Conservation (phyloP, 2,329 filamentous ascomycete species). For the Trichoderma aggressivum region DNA sequence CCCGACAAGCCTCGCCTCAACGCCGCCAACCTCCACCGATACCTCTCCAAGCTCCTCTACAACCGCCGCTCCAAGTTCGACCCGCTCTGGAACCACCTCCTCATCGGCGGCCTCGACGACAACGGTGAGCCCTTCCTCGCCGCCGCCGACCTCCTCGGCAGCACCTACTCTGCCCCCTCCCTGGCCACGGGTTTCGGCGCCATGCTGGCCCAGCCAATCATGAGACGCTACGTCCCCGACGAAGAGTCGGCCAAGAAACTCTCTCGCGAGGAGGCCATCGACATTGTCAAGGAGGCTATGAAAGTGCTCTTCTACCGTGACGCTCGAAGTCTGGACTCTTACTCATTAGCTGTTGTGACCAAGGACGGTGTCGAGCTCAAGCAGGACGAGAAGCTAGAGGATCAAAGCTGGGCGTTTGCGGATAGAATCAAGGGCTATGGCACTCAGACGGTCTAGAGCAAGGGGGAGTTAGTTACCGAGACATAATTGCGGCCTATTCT, state of each 20-base stretch:
- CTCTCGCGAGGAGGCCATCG: conserved; percentile 72
- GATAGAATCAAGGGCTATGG: conserved; percentile 94
- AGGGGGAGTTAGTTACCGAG: background rate
- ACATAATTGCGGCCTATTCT: background rate
- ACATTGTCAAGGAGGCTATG: conserved; percentile 87
- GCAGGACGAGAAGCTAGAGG: conserved; percentile 83
- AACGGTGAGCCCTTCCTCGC: conserved; percentile 82
- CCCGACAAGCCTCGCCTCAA: conserved; percentile 56
- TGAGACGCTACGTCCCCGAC: conserved; percentile 79
- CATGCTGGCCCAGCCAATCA: conserved; percentile 87
- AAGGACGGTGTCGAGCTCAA: conserved; percentile 84
- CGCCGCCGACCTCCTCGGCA: conserved; percentile 86
- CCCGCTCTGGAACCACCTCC: conserved; percentile 93
- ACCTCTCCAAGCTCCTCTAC: conserved; percentile 94
- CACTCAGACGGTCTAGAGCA: conserved; percentile 65
- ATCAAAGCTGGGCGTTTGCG: conserved; percentile 97
- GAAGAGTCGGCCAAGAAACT: conserved; percentile 72
- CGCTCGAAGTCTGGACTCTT: conserved; percentile 84
- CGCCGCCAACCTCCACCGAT: conserved; percentile 93
- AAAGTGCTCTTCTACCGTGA: conserved; percentile 98
- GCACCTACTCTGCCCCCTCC: conserved; percentile 82
- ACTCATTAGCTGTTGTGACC: conserved; percentile 86
- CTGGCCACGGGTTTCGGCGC: conserved; percentile 92
- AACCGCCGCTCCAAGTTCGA: conserved; percentile 92
- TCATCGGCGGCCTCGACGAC: conserved; percentile 85